Evolutionary conservation across 1,139 yeast species (phyloP), one percentile per base, ranked within the genome.

Genomic region (Pichia sp.): DNA sequence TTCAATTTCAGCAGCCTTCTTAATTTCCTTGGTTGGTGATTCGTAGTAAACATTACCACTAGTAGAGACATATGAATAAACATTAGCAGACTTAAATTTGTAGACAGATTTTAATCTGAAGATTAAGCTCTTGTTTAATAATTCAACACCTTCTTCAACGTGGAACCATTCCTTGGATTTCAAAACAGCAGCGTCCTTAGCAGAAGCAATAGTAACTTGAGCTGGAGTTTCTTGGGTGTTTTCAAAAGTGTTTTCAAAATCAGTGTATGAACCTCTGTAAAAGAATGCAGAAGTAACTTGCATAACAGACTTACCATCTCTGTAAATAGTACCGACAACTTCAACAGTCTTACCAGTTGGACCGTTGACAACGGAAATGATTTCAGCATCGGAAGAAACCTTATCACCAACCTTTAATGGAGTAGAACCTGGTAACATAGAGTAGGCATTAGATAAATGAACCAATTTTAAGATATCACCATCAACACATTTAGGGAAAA

Each of bases 141-240:
- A 72, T 51, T 86, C 91, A 50, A 79, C 65, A 37, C 77, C 79
- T 47, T 73, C 65, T 53, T 82, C 85, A 58, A 83, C 72, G 61
- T 86, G 89, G 79, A 93, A 89, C 98, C 99, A 91, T 68, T 91
- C 97, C 74, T 93, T 91, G 20, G 97, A 87, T 59, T 79, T 79
- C 64, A 91, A 75, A 45, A 91, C 87, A 43, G 98, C 96, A 55
- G 89, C 82, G 59, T 91, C 98, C 72, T 87, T 89, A 39, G 87
- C 72, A 40, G 89, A 66, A 49, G 73, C 72, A 60, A 91, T 71
- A 32, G 74, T 64, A 48, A 91, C 72, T 68, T 89, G 84, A 59
- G 82, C 84, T 45, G 96, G 95, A 49, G 89, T 79, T 68, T 91
- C 98, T 47, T 78, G 72, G 50, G 77, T 78, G 67, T 85, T 85